A percentile compares a stretch with the other conserved stretches of the same genome.
These are phyloP conservation scores for Pichia cephalocereana DNA, from an alignment of 805 yeast species.

Conservation along the genomic window DNA sequence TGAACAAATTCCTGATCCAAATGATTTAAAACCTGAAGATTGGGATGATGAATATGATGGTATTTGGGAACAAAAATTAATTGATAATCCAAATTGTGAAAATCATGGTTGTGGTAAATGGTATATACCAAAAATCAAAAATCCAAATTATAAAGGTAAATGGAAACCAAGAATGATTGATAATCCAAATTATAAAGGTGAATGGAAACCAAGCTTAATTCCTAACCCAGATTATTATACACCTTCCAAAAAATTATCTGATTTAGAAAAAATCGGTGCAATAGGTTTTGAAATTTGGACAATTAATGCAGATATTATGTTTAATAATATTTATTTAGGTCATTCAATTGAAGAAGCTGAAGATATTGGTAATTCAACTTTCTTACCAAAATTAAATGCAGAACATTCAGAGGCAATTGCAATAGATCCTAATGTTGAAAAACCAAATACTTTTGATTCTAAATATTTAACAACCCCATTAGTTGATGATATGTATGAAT, in stretches of 20 bases:
- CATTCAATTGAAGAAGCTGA: constrained; percentile 83
- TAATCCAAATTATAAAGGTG: constrained; percentile 75
- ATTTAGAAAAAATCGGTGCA: constrained; percentile 58
- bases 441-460: constrained; percentile 30
- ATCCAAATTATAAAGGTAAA: constrained; percentile 67
- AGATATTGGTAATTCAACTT: constrained; percentile 68
- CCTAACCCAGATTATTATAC: constrained; percentile 57
- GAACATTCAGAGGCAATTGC: constrained; percentile 38
- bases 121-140: constrained; percentile 56
- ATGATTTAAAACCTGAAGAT: constrained; percentile 55
- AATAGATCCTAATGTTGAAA: constrained; percentile 34
- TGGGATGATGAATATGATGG: constrained; percentile 94
- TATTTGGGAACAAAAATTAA: constrained; percentile 63
- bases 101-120: constrained; percentile 74
- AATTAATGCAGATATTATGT: constrained; percentile 63
- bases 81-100: constrained; percentile 68
- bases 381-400: constrained; percentile 40
- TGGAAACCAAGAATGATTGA: constrained; percentile 62
- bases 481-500: constrained; percentile 9
- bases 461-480: constrained; percentile 8
- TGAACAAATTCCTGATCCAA: constrained; percentile 57
- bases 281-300: constrained; percentile 88
- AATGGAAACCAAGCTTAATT: constrained; percentile 60
- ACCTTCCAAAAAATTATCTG: constrained; percentile 45
- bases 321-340: constrained; percentile 81